Conservation (phyloP, 2,329 filamentous ascomycete genomes). For the Lachnellula willkommii region DNA sequence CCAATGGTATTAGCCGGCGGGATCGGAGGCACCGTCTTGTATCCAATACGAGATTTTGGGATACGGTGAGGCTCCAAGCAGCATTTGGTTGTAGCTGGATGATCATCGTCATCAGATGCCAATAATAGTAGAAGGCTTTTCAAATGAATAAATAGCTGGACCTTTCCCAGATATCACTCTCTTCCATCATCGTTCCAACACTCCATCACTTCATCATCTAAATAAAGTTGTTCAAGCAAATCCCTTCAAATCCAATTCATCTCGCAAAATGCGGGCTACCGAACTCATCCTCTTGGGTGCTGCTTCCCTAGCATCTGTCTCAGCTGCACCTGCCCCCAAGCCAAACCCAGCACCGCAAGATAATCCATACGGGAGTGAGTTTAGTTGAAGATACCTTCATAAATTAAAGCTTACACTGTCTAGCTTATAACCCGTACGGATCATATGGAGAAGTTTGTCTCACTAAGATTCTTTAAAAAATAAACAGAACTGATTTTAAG, state of each 20-base stretch:
- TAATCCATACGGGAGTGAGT: background rate
- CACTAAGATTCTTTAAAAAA: background rate
- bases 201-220: background rate
- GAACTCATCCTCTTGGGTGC: constrained; percentile 14
- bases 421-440: background rate
- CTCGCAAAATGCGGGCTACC: constrained; percentile 9
- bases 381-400: background rate
- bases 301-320: constrained; percentile 13
- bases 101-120: background rate
- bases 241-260: background rate
- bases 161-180: constrained; percentile 1
- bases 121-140: background rate
- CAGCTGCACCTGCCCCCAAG: constrained; percentile 15
- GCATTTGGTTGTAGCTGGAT: background rate
- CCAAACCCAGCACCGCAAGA: constrained; percentile 3
- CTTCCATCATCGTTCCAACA: background rate
- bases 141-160: background rate
- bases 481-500: background rate
- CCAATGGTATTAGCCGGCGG: background rate
- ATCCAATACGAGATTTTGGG: background rate
- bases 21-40: background rate
- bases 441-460: background rate
- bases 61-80: background rate
- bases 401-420: background rate
- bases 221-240: constrained; percentile 1